These are phyloP conservation scores for Colletotrichum shisoi DNA, from an alignment of 2,329 filamentous ascomycete genomes.

Conservation along the genomic window DNA sequence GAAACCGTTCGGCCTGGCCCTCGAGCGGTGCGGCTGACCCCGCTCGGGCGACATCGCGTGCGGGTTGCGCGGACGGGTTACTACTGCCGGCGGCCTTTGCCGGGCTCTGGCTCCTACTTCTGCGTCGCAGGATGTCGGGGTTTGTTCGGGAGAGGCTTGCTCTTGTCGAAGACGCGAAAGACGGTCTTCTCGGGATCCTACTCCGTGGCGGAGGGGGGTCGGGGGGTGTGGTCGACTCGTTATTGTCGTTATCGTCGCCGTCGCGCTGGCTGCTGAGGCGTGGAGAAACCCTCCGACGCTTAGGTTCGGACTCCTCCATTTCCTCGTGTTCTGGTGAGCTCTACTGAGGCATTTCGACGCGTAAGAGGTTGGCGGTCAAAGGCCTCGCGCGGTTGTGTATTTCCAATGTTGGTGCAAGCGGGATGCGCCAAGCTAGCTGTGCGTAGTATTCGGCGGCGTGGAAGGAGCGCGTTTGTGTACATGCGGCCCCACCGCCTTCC, in stretches of 20 bases:
- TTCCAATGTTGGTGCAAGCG: neutral
- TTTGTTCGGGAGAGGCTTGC: constrained; percentile 69
- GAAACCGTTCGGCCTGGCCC: constrained; percentile 15
- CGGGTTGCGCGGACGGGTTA: constrained; percentile 6
- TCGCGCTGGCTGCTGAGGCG: constrained; percentile 49
- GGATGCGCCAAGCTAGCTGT: constrained; percentile 11
- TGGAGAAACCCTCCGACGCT: constrained; percentile 70
- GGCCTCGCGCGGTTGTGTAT: too few relatives aligned
- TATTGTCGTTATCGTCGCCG: constrained; percentile 12
- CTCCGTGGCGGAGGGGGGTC: constrained; percentile 42
- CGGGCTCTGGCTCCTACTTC: constrained; percentile 30
- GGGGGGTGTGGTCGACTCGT: constrained; percentile 51
- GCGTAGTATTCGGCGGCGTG: neutral
- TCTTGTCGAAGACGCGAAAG: constrained; percentile 72
- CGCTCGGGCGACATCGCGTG: constrained; percentile 2
- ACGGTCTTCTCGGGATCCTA: constrained; percentile 55
- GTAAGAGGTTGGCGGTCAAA: neutral
- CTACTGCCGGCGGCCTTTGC: constrained; percentile 41
- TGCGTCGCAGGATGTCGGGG: constrained; percentile 60
- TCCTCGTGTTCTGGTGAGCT: neutral
- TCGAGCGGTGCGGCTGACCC: constrained; percentile 1
- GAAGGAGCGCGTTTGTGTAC: constrained; percentile 28
- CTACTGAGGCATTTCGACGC: constrained; percentile 3
- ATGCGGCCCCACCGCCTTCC: constrained; percentile 43
- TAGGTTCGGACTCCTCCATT: constrained; percentile 66